Percentiles rank a stretch among this genome's conserved stretches.
Conservation (phyloP, 768 basidiomycete genomes). For the Rhodocollybia butyracea region DNA sequence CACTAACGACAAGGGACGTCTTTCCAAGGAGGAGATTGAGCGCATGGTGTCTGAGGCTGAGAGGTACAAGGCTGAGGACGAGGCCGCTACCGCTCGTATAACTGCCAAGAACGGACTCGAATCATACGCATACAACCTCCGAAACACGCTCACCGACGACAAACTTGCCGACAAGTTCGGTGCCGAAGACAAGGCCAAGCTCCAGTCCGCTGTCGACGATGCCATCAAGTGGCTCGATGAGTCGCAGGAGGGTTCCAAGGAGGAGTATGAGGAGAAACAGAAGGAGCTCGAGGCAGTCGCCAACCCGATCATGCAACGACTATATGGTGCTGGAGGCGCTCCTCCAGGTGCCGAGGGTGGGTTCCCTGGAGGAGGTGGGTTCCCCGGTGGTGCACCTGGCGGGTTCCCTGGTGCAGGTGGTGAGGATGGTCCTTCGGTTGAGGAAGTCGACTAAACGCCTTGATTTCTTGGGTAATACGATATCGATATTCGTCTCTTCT, state of each 20-base stretch:
- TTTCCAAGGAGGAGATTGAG: constrained; percentile 53
- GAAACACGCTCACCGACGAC: constrained; percentile 62
- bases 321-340: constrained; percentile 46
- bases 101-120: constrained; percentile 69
- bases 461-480: background rate
- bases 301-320: constrained; percentile 31
- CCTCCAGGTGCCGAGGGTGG: constrained; percentile 6
- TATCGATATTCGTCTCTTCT: background rate
- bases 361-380: constrained; percentile 34
- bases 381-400: constrained; percentile 19
- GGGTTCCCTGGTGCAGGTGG: constrained; percentile 49
- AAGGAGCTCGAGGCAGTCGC: constrained; percentile 69
- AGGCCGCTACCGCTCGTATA: constrained; percentile 59
- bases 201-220: constrained; percentile 57
- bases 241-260: constrained; percentile 52
- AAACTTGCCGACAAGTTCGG: constrained; percentile 67
- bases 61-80: constrained; percentile 48
- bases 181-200: constrained; percentile 56
- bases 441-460: constrained; percentile 56
- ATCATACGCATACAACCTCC: constrained; percentile 65
- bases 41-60: constrained; percentile 54
- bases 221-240: constrained; percentile 59
- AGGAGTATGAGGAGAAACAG: constrained; percentile 68
- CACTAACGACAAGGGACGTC: constrained; percentile 67
- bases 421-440: constrained; percentile 63